Percentiles rank a stretch among this genome's conserved stretches.
Evolutionary conservation across 768 basidiomycete species (phyloP).

Genomic region (Agrocybe chaxingu): DNA sequence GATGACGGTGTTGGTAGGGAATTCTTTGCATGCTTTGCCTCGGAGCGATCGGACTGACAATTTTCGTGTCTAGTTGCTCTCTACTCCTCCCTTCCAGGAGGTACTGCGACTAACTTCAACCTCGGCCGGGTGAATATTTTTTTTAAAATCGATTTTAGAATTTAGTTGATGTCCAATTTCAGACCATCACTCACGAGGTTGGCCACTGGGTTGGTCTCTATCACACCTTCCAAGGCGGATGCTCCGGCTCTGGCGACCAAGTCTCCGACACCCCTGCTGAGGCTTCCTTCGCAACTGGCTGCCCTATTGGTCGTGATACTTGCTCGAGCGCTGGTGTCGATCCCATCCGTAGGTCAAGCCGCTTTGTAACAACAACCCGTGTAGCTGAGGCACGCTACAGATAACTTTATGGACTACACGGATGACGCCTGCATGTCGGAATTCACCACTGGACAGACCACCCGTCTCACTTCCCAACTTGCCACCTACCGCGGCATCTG

Average conservation of each 20-base stretch:
- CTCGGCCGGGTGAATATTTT: constrained; percentile 30
- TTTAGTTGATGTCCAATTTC: not conserved
- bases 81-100: constrained; percentile 41
- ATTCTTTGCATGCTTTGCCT: not conserved
- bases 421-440: constrained; percentile 48
- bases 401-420: constrained; percentile 56
- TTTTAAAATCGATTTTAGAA: not conserved
- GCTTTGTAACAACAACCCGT: not conserved
- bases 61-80: constrained; percentile 26
- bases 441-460: constrained; percentile 44
- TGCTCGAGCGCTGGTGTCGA: constrained; percentile 39
- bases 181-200: constrained; percentile 52
- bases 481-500: constrained; percentile 40
- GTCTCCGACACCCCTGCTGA: constrained; percentile 49
- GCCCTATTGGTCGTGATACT: constrained; percentile 34
- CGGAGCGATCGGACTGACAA: not conserved
- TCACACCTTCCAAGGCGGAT: constrained; percentile 58
- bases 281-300: constrained; percentile 38
- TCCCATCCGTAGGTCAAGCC: constrained; percentile 34
- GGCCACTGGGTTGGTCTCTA: constrained; percentile 63
- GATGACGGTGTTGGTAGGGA: constrained; percentile 43
- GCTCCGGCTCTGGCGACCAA: constrained; percentile 34
- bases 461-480: constrained; percentile 38
- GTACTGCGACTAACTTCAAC: constrained; percentile 39
- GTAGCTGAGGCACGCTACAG: constrained; percentile 14